Evolutionary conservation across 192 early-diverging fungal species (phyloP).

Genomic region (Linnemannia schmuckeri): DNA sequence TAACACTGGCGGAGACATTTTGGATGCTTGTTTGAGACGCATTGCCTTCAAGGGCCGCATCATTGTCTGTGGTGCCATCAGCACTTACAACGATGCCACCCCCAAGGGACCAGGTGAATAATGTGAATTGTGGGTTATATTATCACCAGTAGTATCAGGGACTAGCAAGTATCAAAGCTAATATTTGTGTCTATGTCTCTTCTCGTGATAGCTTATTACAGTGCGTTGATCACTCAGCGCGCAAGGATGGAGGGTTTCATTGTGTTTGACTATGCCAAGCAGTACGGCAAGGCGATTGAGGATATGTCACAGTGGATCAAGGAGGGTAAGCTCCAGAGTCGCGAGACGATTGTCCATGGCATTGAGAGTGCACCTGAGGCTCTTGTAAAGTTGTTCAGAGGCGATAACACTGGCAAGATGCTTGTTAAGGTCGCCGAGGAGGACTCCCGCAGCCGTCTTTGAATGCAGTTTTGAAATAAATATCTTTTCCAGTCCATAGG

Average conservation of each 20-base stretch:
- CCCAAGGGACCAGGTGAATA: constrained; percentile 56
- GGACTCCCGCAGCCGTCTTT: constrained; percentile 50
- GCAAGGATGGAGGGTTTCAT: constrained; percentile 69
- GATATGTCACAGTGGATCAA: constrained; percentile 63
- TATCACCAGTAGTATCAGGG: not conserved
- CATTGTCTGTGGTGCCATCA: constrained; percentile 67
- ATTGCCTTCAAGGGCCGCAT: constrained; percentile 62
- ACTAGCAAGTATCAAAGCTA: not conserved
- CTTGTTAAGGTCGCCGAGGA: constrained; percentile 60
- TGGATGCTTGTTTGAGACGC: constrained; percentile 57
- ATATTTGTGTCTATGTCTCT: not conserved
- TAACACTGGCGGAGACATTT: constrained; percentile 68
- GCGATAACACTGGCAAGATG: constrained; percentile 68
- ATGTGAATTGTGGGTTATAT: not conserved
- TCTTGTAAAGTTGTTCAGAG: constrained; percentile 62
- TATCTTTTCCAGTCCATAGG: not conserved
- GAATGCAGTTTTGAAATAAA: not conserved
- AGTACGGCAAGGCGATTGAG: constrained; percentile 55
- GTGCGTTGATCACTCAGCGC: constrained; percentile 60
- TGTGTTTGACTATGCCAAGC: constrained; percentile 56
- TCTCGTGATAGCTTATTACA: constrained; percentile 38
- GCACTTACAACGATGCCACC: constrained; percentile 57
- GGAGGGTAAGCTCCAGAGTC: constrained; percentile 60
- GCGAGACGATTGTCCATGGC: constrained; percentile 58
- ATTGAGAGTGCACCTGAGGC: constrained; percentile 66